Base-by-base conservation (phyloP, 345 rosid genomes). In the Gossypium thurberi region DNA sequence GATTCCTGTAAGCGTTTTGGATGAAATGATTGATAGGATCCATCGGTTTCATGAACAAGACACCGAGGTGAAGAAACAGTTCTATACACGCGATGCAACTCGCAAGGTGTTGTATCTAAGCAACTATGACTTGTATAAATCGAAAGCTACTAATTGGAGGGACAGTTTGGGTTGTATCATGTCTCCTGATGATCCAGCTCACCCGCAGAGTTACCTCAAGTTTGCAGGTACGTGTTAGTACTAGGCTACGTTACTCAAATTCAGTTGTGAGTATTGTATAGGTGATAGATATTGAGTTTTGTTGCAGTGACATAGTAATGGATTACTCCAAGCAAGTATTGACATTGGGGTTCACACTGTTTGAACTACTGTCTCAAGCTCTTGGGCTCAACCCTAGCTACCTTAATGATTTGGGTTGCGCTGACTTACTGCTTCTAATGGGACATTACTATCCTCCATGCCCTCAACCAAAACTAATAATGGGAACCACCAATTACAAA, bases 401-500 rank as follows among this genome's bases (percentile, higher is more conserved):
- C 14, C 78, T 87, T 18, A 77, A 80, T 69, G 78, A 70, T 9
- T 18, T 71, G 73, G 84, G 28, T 25, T 70, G 80, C 62, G 63
- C 77, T 8, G 76, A 86, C 65, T 75, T 69, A 50, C 20, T 79
- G 50, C 66, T 20, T 20, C 18, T 81, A 50, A 18, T 77, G 8
- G 75, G 85, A 7, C 85, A 87, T 52, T 85, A 87, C 40, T 81
- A 80, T 73, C 87, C 84, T 13, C 56, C 79, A 0, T 87, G 88
- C 42, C 90, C 90, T n/a, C 73, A 78, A 77, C 88, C 87, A 43
- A 83, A 87, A 58, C 33, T 75, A 57, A 74, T 82, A 12, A 40
- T 83, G 66, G 88, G 85, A 14, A 42, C 81, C 26, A 65, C 70
- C 25, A 72, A 21, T 26, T 88, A 83, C 74, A 20, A 77, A 0